phyloP scores from a whole-genome alignment of 805 yeast species.

The Metschnikowia lunata region DNA sequence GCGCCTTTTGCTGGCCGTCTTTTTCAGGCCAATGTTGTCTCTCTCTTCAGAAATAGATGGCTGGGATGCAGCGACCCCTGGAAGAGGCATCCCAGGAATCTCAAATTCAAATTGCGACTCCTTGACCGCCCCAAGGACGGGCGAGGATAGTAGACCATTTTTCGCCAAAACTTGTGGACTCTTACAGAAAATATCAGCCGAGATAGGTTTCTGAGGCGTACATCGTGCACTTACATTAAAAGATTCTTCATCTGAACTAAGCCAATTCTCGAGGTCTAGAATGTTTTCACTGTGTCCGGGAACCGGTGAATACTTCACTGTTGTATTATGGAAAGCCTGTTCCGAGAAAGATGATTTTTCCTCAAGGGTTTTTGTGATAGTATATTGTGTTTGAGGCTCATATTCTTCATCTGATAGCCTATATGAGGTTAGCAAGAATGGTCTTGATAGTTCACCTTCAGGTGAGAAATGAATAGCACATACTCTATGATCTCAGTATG shows the following conservation, averaged over 20 bases:
- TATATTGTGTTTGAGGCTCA: no score
- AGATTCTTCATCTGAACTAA: slow-evolving; percentile 19
- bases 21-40: background rate
- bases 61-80: background rate
- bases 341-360: background rate
- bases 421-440: no score
- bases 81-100: background rate
- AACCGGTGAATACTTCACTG: background rate
- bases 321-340: no score
- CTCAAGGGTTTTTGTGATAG: no score
- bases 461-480: no score
- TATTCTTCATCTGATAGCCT: no score
- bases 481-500: background rate
- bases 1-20: background rate
- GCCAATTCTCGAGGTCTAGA: slow-evolving; percentile 16
- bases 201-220: background rate
- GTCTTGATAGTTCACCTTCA: no score
- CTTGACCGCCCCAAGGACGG: slow-evolving; percentile 3
- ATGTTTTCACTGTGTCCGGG: background rate
- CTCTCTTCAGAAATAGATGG: background rate
- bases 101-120: background rate
- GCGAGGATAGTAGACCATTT: slow-evolving; percentile 9
- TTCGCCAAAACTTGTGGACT: background rate
- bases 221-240: background rate
- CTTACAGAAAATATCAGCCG: background rate